phyloP scores from a whole-genome alignment of 805 yeast genomes.

The Starmerella kuoi region DNA sequence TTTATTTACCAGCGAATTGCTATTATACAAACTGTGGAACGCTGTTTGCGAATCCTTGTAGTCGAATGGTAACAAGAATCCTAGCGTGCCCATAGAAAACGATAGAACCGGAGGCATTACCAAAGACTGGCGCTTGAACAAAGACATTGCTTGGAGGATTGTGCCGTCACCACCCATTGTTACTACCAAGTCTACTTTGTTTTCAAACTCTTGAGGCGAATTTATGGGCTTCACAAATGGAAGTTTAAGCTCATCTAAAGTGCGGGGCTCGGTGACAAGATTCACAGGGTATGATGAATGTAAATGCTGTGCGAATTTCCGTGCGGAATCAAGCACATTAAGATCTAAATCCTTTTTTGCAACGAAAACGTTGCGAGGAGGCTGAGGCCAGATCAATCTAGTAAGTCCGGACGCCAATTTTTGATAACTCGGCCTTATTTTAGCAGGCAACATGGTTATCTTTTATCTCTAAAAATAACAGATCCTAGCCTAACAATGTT shows the following conservation, averaged over 20 bases:
- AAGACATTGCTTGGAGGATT: slow-evolving; percentile 67
- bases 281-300: slow-evolving; percentile 52
- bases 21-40: slow-evolving; percentile 52
- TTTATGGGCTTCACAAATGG: slow-evolving; percentile 29
- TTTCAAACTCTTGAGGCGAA: slow-evolving; percentile 40
- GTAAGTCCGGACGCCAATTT: slow-evolving; percentile 15
- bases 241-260: slow-evolving; percentile 49
- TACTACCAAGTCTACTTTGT: slow-evolving; percentile 64
- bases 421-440: slow-evolving; percentile 13
- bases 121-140: slow-evolving; percentile 44
- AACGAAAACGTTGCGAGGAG: slow-evolving; percentile 61
- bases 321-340: slow-evolving; percentile 53
- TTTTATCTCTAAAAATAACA: not conserved
- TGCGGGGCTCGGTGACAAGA: slow-evolving; percentile 64
- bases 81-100: slow-evolving; percentile 82
- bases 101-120: slow-evolving; percentile 80
- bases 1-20: slow-evolving; percentile 60
- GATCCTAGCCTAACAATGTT: too few species aligned
- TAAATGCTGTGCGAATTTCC: slow-evolving; percentile 48
- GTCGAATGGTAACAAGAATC: slow-evolving; percentile 80
- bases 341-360: slow-evolving; percentile 77
- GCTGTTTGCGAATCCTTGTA: slow-evolving; percentile 48
- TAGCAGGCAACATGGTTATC: slow-evolving; percentile 19
- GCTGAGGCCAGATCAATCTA: slow-evolving; percentile 51
- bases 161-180: slow-evolving; percentile 98